Conservation (phyloP, 768 basidiomycete species). For the Amanita jacksonii region DNA sequence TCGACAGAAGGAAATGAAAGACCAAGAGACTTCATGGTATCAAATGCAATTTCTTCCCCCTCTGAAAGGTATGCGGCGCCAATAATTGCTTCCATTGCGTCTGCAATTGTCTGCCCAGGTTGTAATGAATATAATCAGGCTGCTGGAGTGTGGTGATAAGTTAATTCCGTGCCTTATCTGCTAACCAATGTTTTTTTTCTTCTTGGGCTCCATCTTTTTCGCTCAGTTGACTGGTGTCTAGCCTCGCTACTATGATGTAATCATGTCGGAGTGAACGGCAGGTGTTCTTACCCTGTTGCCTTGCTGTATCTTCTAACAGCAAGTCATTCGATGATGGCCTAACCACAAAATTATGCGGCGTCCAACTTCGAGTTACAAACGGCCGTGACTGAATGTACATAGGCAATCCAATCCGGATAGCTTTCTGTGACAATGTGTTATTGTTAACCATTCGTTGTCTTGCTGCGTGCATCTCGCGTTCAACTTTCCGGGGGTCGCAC, state of each 20-base stretch:
- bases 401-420: conserved; percentile 52
- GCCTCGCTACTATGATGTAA: no score
- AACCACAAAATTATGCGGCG: conserved; percentile 35
- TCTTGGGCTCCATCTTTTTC: conserved; percentile 12
- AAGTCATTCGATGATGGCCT: conserved; percentile 11
- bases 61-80: conserved; percentile 75
- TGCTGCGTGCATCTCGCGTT: conserved; percentile 57
- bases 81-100: conserved; percentile 78
- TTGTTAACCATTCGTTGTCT: conserved; percentile 73
- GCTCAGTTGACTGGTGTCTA: background rate
- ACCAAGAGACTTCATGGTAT: conserved; percentile 52
- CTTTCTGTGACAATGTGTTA: conserved; percentile 46
- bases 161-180: conserved; percentile 68
- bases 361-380: conserved; percentile 60
- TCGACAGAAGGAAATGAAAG: conserved; percentile 56
- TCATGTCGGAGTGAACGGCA: no score
- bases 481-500: conserved; percentile 50
- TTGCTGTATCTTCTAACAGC: background rate
- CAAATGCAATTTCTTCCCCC: conserved; percentile 57
- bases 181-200: conserved; percentile 47
- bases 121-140: background rate
- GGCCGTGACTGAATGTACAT: conserved; percentile 65
- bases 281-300: no score
- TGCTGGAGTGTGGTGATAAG: no score
- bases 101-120: conserved; percentile 56